A percentile compares a stretch with the other conserved stretches of the same genome.
Conservation (phyloP, 192 early-diverging fungal species). For the Lobosporangium transversale region DNA sequence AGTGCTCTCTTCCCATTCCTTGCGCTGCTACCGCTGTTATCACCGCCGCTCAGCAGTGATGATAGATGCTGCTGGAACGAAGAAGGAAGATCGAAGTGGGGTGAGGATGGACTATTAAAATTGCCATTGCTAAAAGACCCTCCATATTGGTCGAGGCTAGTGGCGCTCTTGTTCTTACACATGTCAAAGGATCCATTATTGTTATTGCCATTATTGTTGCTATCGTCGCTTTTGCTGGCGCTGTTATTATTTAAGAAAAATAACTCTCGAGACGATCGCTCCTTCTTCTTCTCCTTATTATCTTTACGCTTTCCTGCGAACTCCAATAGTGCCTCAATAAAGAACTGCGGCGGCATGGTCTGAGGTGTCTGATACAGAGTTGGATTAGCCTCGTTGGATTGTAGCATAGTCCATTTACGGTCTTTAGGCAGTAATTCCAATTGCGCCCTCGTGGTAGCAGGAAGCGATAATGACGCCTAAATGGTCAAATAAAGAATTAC, state of each 20-base stretch:
- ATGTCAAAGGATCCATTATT: slow-evolving; percentile 13
- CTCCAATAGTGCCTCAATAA: slow-evolving; percentile 33
- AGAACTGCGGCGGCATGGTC: slow-evolving; percentile 38
- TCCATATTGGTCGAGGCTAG: neutral
- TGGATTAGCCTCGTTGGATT: slow-evolving; percentile 34
- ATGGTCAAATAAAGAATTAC: neutral
- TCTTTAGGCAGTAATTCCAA: slow-evolving; percentile 34
- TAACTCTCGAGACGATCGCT: slow-evolving; percentile 22
- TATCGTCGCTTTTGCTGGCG: neutral
- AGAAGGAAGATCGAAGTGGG: neutral
- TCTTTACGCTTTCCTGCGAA: slow-evolving; percentile 32
- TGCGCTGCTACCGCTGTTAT: neutral
- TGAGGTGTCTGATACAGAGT: slow-evolving; percentile 21
- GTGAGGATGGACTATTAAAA: neutral
- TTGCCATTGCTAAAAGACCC: neutral
- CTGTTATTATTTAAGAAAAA: slow-evolving; percentile 3
- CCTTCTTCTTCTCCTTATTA: no score
- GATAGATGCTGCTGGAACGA: slow-evolving; percentile 36
- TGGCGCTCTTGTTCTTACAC: slow-evolving; percentile 30
- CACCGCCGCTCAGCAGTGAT: slow-evolving; percentile 10
- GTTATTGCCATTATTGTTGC: neutral
- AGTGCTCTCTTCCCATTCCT: slow-evolving; percentile 18
- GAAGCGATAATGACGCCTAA: slow-evolving; percentile 27
- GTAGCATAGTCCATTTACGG: slow-evolving; percentile 32
- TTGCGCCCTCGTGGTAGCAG: slow-evolving; percentile 9